phyloP scores from a whole-genome alignment of 352 stramenopile species.

The Pythium utonaiense region DNA sequence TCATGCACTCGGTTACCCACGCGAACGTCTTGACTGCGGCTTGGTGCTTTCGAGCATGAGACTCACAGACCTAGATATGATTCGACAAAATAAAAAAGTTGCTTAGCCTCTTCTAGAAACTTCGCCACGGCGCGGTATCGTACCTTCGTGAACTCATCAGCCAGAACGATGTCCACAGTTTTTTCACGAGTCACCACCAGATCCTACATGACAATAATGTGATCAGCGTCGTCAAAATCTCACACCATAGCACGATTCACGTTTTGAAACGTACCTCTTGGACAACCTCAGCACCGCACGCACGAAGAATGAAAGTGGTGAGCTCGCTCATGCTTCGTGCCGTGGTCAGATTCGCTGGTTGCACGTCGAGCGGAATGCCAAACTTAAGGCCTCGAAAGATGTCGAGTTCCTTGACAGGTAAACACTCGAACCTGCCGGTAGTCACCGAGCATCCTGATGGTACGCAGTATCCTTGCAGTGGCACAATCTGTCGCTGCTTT shows the following conservation, averaged over 20 bases:
- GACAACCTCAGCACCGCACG: constrained; percentile 56
- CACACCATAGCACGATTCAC: not conserved
- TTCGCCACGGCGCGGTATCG: no score
- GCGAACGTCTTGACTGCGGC: constrained; percentile 59
- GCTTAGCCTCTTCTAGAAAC: no score
- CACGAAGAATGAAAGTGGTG: constrained; percentile 55
- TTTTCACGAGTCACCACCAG: constrained; percentile 31
- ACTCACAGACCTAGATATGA: constrained; percentile 50
- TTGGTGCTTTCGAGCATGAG: constrained; percentile 37
- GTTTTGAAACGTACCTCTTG: constrained; percentile 36
- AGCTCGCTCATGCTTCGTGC: constrained; percentile 43
- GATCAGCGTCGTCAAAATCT: not conserved
- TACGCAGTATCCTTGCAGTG: constrained; percentile 69
- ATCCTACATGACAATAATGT: constrained; percentile 30
- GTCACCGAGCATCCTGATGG: constrained; percentile 62
- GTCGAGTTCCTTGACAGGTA: constrained; percentile 32
- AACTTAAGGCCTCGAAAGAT: constrained; percentile 63
- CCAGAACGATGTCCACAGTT: constrained; percentile 60
- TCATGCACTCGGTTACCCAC: constrained; percentile 80
- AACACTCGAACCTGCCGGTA: constrained; percentile 65
- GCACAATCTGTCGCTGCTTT: constrained; percentile 36
- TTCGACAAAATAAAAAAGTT: no score
- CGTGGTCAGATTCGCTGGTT: constrained; percentile 25
- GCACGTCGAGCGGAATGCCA: constrained; percentile 56
- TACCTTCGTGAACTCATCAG: constrained; percentile 72